Evolutionary conservation across 1,139 yeast genomes (phyloP).

Genomic region (Entelexis sorbosivorans): DNA sequence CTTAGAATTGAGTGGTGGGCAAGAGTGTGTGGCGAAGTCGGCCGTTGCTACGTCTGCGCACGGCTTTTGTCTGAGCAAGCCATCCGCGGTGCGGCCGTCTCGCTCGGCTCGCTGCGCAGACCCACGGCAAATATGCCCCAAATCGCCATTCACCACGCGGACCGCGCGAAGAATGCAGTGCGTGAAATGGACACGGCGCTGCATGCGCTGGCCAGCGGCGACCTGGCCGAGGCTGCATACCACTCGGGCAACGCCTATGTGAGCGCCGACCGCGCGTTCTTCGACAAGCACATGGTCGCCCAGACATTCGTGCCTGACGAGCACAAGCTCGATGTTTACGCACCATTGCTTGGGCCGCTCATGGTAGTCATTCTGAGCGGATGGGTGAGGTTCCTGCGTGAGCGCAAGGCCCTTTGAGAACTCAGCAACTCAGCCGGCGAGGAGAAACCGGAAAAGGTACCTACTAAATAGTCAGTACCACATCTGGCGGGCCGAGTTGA

Average conservation of each 20-base stretch:
- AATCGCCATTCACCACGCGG: conserved; percentile 64
- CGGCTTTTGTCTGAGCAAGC: too few species aligned
- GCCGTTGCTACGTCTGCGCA: too few species aligned
- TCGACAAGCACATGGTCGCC: conserved; percentile 89
- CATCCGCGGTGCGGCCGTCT: too few species aligned
- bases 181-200: conserved; percentile 30
- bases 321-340: conserved; percentile 83
- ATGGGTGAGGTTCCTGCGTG: conserved; percentile 17
- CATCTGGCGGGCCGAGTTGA: too few species aligned
- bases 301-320: conserved; percentile 92
- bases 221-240: conserved; percentile 41
- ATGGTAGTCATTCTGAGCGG: conserved; percentile 59
- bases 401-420: background rate
- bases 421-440: too few species aligned
- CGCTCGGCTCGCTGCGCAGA: conserved; percentile 52
- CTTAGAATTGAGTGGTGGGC: too few species aligned
- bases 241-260: conserved; percentile 47
- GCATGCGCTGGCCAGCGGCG: conserved; percentile 19
- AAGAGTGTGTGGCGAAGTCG: too few species aligned
- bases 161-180: conserved; percentile 39
- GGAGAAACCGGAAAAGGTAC: too few species aligned
- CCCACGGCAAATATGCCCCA: conserved; percentile 57
- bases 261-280: conserved; percentile 66
- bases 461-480: too few species aligned
- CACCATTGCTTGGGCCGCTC: conserved; percentile 82